Base-by-base conservation (phyloP, 208 protist species). In the Trypanosoma mega region DNA sequence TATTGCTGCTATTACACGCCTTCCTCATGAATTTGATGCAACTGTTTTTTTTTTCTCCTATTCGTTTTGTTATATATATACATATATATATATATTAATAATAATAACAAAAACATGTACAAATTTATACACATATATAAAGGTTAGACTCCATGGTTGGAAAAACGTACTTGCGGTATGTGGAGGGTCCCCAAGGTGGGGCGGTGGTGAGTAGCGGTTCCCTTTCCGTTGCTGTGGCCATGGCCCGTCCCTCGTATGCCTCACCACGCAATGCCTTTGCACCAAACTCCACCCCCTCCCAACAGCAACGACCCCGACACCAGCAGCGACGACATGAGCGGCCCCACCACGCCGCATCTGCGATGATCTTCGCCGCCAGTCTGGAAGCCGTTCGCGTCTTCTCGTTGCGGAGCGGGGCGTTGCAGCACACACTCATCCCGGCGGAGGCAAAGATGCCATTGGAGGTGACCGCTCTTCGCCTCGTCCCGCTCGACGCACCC, bases 131-230 rank as follows among this genome's bases (percentile, higher is more conserved):
- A 47, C 9, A 9, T 21, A 24, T 52, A 12, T 54, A 46, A 14
- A 20, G 7, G 43, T 12, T 27, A 27, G 16, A 0, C 11, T 20
- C 2, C 0, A 94, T 92, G 85, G 85, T 95, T 33, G 89, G 83
- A 14, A 96, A 96, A 68, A 96, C 79, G 1, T 96, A 96, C 56
- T 72, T 96, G 21, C 83, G 90, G 58, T 96, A 96, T 55, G 77
- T 87, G 16, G 82, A 79, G 0, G 90, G 86, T 14, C 90, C 85
- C 21, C 81, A 93, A 54, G 82, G 84, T 16, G 90, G 90, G 24
- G 51, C 72, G 7, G 73, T 93, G 8, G 83, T 72, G 5, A 93
- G 90, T 59, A 78, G 59, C 53, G 81, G 72, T 12, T 62, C 86
- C 1, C 80, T 96, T 21, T 69, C 73, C 9, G 54, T 87, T 47